phyloP scores from a whole-genome alignment of 495 filamentous ascomycete genomes.

The Parathielavia appendiculata region DNA sequence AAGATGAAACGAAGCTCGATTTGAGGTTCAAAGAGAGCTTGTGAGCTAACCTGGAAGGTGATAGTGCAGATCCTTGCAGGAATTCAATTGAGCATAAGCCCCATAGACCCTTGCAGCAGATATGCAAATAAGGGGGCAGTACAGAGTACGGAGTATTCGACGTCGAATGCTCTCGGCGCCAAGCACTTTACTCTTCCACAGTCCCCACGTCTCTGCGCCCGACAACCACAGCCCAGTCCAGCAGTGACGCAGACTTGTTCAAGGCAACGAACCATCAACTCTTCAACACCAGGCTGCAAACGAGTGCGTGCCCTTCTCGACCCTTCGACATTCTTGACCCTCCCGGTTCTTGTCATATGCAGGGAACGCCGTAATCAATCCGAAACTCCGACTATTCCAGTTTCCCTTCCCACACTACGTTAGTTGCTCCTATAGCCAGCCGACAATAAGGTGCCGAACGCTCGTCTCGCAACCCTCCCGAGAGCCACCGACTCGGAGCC shows the following conservation, averaged over 20 bases:
- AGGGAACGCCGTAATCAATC: background rate
- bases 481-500: background rate
- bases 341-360: background rate
- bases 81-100: constrained; percentile 14
- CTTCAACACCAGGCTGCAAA: background rate
- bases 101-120: background rate
- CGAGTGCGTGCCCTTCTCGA: background rate
- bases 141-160: background rate
- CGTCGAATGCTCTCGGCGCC: background rate
- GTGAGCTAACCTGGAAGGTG: background rate
- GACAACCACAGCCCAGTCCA: background rate
- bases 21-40: constrained; percentile 31
- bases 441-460: no score
- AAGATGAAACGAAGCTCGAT: constrained; percentile 2
- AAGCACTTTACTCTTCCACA: background rate
- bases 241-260: constrained; percentile 1
- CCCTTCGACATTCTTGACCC: background rate
- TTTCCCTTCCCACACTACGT: background rate
- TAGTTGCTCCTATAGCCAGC: no score
- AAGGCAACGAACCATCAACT: background rate
- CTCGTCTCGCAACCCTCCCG: no score
- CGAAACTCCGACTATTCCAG: background rate
- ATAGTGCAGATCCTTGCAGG: constrained; percentile 29
- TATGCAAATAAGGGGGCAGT: constrained; percentile 12
- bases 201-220: no score